These are phyloP conservation scores for Vitis hybrid DNA, from an alignment of 177 flowering plant genomes.

Conservation along the genomic window DNA sequence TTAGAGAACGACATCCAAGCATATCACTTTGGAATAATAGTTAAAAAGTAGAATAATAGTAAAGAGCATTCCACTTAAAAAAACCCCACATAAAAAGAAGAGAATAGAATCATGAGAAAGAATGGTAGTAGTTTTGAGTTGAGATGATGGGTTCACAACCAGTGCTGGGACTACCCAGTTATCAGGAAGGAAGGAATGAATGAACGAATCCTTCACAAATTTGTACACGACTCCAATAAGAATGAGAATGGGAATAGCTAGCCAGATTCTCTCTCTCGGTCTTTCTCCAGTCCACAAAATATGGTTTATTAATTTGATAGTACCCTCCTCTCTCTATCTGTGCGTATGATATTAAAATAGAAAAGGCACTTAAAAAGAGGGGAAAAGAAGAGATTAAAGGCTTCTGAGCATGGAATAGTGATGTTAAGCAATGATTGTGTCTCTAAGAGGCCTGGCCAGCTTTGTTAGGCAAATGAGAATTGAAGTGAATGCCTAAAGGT, in stretches of 20 bases:
- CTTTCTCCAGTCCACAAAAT: not conserved
- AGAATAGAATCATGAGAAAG: conserved; percentile 41
- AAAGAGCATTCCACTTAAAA: conserved; percentile 24
- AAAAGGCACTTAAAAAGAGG: conserved; percentile 20
- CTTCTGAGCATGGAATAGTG: conserved; percentile 24
- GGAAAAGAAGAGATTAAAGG: conserved; percentile 16
- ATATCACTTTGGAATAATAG: conserved; percentile 11
- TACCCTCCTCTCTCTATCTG: not conserved
- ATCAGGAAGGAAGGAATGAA: not conserved
- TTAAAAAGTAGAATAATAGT: conserved; percentile 22
- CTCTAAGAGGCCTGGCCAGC: conserved; percentile 27
- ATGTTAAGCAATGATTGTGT: conserved; percentile 49
- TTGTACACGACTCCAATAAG: not conserved
- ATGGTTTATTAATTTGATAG: not conserved
- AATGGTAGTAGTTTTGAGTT: conserved; percentile 12
- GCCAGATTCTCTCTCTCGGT: not conserved
- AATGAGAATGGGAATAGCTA: not conserved
- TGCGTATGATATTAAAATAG: conserved; percentile 6
- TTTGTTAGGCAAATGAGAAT: conserved; percentile 17
- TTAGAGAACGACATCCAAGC: conserved; percentile 10
- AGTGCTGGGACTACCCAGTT: not conserved
- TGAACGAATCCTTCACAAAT: not conserved
- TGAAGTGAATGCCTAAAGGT: conserved; percentile 16
- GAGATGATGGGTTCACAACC: conserved; percentile 9
- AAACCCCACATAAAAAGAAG: conserved; percentile 43